phyloP scores from a whole-genome alignment of 1,284 basidiomycete genomes.

The Macrocybe sp. region DNA sequence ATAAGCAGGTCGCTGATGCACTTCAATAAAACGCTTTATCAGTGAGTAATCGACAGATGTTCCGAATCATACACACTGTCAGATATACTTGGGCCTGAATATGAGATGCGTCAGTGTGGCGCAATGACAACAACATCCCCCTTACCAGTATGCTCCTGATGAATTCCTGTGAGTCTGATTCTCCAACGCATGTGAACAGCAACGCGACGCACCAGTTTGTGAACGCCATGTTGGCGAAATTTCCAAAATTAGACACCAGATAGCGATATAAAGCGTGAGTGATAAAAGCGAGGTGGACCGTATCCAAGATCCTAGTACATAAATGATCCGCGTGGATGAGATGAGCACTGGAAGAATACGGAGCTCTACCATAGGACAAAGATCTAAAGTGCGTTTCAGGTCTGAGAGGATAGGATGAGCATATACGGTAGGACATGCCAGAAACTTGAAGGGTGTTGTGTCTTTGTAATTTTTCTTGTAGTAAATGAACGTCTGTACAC shows the following conservation, averaged over 20 bases:
- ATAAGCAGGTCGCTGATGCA: conserved; percentile 14
- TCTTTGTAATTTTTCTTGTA: conserved; percentile 20
- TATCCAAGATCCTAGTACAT: conserved; percentile 22
- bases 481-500: conserved; percentile 27
- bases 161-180: not conserved
- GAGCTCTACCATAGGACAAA: conserved; percentile 20
- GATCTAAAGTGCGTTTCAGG: conserved; percentile 14
- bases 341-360: not conserved
- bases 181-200: not conserved
- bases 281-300: conserved; percentile 25
- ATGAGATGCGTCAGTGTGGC: not conserved
- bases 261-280: conserved; percentile 29
- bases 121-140: not conserved
- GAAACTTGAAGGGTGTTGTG: conserved; percentile 13
- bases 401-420: not conserved
- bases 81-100: conserved; percentile 14
- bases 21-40: conserved; percentile 1
- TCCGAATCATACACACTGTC: conserved; percentile 5
- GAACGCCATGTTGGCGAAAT: conserved; percentile 15
- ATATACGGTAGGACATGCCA: conserved; percentile 13
- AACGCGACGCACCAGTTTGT: conserved; percentile 23
- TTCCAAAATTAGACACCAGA: conserved; percentile 25
- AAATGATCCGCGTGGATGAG: not conserved
- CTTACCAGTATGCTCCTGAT: conserved; percentile 14
- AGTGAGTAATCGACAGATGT: not conserved